phyloP scores from a whole-genome alignment of 208 protist species.

The Leishmania arabica region DNA sequence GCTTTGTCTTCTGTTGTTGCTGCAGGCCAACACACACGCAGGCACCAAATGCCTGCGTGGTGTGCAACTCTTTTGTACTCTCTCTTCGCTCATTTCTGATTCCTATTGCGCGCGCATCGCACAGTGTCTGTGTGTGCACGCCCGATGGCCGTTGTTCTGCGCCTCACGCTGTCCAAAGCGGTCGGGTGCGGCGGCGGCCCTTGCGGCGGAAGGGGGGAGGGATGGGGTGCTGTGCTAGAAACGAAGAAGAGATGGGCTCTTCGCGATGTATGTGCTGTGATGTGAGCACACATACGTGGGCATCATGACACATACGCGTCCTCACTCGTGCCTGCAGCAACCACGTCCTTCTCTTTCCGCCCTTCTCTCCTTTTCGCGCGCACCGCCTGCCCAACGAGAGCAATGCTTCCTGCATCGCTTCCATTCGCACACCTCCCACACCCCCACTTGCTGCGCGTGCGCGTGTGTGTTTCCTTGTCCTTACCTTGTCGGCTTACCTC shows the following conservation, averaged over 20 bases:
- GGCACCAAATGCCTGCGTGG: neutral
- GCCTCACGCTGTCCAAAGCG: neutral
- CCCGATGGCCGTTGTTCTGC: neutral
- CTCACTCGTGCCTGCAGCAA: neutral
- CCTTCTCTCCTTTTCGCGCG: neutral
- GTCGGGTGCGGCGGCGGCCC: neutral
- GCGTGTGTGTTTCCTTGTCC: neutral
- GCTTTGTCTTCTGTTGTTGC: neutral
- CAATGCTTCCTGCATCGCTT: neutral
- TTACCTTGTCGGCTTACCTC: neutral
- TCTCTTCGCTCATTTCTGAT: neutral
- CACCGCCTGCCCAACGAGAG: neutral
- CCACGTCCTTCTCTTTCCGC: neutral
- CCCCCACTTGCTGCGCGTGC: neutral
- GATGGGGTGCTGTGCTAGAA: neutral
- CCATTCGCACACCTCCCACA: neutral
- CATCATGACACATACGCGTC: neutral
- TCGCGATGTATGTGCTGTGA: neutral
- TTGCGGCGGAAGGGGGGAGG: neutral
- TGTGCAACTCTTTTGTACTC: neutral
- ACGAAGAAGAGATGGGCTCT: neutral
- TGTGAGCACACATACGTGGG: neutral
- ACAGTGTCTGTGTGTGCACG: neutral
- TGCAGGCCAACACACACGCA: constrained; percentile 14
- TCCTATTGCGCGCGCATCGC: neutral